Evolutionary conservation across 163 green algal species (phyloP).

Genomic region (Volvox carteri): DNA sequence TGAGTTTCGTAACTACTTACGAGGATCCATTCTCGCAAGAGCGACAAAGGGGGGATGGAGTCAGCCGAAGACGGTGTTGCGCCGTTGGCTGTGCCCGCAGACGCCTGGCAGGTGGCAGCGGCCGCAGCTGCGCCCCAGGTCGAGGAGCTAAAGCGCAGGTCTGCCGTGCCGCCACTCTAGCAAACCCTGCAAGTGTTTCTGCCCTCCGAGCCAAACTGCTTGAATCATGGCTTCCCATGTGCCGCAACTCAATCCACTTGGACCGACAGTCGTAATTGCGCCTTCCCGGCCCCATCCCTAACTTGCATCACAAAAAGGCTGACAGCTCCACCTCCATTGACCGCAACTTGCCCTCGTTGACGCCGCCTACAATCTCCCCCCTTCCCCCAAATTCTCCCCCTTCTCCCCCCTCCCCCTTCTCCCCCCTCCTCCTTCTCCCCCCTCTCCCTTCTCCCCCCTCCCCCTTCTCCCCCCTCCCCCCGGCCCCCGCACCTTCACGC

Average conservation of each 20-base stretch:
- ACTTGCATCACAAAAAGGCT: background rate
- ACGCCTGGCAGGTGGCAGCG: constrained; percentile 41
- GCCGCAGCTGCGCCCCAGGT: constrained; percentile 10
- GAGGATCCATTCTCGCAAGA: too few relatives aligned
- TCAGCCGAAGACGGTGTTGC: background rate
- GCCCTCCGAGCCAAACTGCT: background rate
- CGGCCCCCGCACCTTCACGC: background rate
- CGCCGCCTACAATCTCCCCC: too few relatives aligned
- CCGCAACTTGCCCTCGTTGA: background rate
- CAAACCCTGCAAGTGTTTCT: too few relatives aligned
- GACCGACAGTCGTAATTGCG: background rate
- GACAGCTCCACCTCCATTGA: background rate
- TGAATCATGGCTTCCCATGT: background rate
- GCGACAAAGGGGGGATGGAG: background rate
- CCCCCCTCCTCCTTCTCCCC: background rate
- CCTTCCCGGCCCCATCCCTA: background rate
- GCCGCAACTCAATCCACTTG: background rate
- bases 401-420: background rate
- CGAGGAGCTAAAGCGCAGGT: background rate
- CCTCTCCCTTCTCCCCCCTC: background rate
- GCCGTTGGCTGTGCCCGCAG: background rate
- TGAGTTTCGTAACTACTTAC: too few relatives aligned
- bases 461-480: background rate
- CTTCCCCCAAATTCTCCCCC: background rate
- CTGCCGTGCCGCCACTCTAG: too few relatives aligned